Base-by-base conservation (phyloP, 1,284 basidiomycete genomes). In the Naganishia cerealis region DNA sequence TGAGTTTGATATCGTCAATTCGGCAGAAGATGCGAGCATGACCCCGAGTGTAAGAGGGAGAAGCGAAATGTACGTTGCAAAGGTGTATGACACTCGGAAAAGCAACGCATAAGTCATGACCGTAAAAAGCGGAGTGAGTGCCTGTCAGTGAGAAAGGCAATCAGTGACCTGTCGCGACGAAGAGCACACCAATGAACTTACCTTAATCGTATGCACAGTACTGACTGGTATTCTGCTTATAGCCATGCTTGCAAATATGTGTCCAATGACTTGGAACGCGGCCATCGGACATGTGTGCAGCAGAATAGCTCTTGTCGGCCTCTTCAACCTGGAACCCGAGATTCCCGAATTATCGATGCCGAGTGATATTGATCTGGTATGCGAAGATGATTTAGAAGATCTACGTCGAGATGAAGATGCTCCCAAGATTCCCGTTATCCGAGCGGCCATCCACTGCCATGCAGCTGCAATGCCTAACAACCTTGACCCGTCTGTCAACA, bases 141-240 rank as follows among this genome's bases (percentile, higher is more conserved):
- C 95, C 93, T 97, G 77, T 40, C 56, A 16, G 36, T 36, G 10
- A 33, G n/a, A 52, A 40, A 65, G 36, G n/a, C 52, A 21, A 29
- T 13, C 43, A 65, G 40, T 39, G n/a, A 50, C 46, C n/a, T 21
- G 46, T 13, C 21, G 24, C 21, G 24, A 9, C n/a, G n/a, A 52
- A 3, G 69, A 4, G 15, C 33, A 24, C 10, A 38, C 38, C 12
- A 33, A 29, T 29, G 39, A 48, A 77, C 86, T 76, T 74, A 94
- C 94, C 88, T 98, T 98, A 81, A 98, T 97, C 40, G 95, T 99
- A 78, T 99, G 96, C 29, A 98, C 94, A 0, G 96, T 99, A 82
- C 91, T 94, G 67, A 99, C 95, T 5, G 91, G 93, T 70, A 98
- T 96, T 66, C 93, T 85, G 48, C 92, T 92, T 71, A 99, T 98